Base-by-base conservation (phyloP, 2,329 filamentous ascomycete genomes). In the Colletotrichum sp. region DNA sequence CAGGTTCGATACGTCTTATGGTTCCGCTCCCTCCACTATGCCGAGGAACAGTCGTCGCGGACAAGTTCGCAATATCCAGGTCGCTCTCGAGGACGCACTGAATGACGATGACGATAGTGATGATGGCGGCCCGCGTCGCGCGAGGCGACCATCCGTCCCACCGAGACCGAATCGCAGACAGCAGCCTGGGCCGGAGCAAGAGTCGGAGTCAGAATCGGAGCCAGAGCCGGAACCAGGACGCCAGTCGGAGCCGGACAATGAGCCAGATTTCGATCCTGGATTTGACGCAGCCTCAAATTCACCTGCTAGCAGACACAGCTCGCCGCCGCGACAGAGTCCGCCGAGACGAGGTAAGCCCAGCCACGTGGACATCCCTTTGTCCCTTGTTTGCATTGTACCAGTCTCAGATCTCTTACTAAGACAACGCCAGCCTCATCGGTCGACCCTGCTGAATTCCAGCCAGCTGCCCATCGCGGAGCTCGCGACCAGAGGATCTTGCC, bases 21-120 rank as follows among this genome's bases (percentile, higher is more conserved):
- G 79, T 48, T 79, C 79, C 13, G 72, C 79, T n/a, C 75, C 78
- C 18, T 71, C 71, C 9, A 64, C 72, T 13, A 39, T 58, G 55
- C 34, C 80, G n/a, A 76, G 77, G 28, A 79, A 80, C 60, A 75
- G 76, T n/a, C 72, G 77, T 27, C 76, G 78, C 22, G 79, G 78
- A 4, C 73, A 77, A 34, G 52, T 70, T 25, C 78, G 77, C 58
- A 75, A 79, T 48, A 66, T 80, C 36, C 71, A 76, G 8, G 69
- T 74, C 10, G 76, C 76, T 16, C 76, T 80, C 64, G 68, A 77
- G 22, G 75, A 77, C 34, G 66, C 78, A 27, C 77, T 76, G 15
- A 71, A 78, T 8, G 71, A 75, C 55, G 25, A 61, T 48, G 61
- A 22, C 43, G 43, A 74, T 64, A 52, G 64, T 36, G 60, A 66